Conservation (phyloP, 306 rosid genomes). For the Delonix regia region DNA sequence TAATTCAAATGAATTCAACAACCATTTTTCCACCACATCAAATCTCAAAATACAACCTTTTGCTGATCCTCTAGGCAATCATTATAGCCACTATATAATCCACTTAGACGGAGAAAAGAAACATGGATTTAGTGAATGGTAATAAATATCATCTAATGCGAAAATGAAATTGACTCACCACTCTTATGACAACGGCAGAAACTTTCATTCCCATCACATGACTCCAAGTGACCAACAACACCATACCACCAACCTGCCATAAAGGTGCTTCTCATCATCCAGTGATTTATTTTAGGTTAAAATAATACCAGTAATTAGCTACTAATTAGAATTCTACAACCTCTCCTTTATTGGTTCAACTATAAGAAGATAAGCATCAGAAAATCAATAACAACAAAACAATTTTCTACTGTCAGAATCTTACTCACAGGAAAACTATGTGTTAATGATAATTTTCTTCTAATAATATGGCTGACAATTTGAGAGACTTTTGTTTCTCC, state of each 20-base stretch:
- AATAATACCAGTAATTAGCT: constrained; percentile 8
- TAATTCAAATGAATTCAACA: constrained; percentile 23
- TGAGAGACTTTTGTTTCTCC: neutral
- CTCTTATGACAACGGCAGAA: constrained; percentile 72
- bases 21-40: neutral
- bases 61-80: constrained; percentile 4
- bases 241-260: constrained; percentile 99
- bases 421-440: neutral
- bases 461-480: neutral
- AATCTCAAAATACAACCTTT: constrained; percentile 14
- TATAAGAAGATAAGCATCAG: neutral
- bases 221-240: constrained; percentile 88
- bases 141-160: constrained; percentile 26
- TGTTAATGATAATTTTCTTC: neutral
- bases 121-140: constrained; percentile 28
- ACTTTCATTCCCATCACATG: constrained; percentile 75
- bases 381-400: constrained; percentile 1
- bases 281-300: constrained; percentile 32
- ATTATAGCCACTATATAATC: constrained; percentile 24
- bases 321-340: neutral
- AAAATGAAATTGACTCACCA: constrained; percentile 64
- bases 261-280: constrained; percentile 34
- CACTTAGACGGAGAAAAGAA: neutral
- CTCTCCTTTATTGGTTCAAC: neutral
- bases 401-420: neutral